phyloP scores from a whole-genome alignment of 164 flowering plant species.

The Liriodendron chinense region DNA sequence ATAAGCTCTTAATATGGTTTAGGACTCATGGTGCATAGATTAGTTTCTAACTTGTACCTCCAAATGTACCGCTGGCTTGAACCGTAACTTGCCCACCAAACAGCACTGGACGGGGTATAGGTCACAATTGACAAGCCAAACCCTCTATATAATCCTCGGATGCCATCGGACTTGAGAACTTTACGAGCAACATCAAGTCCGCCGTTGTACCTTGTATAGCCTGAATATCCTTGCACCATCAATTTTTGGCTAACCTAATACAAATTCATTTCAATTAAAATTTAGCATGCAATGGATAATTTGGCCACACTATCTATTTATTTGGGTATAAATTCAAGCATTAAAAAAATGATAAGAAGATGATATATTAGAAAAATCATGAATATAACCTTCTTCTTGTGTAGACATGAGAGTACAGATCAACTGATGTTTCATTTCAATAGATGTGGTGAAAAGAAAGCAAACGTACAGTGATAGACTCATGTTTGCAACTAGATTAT shows the following conservation, averaged over 20 bases:
- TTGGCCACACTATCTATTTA: neutral
- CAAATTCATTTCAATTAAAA: constrained; percentile 7
- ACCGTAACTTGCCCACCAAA: constrained; percentile 99
- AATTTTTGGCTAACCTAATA: constrained; percentile 85
- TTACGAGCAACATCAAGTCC: constrained; percentile 91
- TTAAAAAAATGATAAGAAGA: neutral
- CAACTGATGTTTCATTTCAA: neutral
- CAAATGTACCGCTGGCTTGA: constrained; percentile 93
- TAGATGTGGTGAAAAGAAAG: neutral
- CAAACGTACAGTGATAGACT: neutral
- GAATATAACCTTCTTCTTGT: neutral
- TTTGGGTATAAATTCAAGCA: neutral
- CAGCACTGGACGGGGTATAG: constrained; percentile 98
- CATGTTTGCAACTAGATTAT: neutral
- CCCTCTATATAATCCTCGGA: constrained; percentile 87
- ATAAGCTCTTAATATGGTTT: no score
- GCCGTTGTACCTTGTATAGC: constrained; percentile 76
- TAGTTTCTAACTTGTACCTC: constrained; percentile 47
- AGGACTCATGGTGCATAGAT: no score
- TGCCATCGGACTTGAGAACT: constrained; percentile 68
- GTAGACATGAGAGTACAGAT: neutral
- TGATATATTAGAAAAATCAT: neutral
- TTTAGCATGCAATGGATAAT: constrained; percentile 15
- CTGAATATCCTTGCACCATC: constrained; percentile 99
- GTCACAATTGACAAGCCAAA: constrained; percentile 92